Base-by-base conservation (phyloP, 371 early-diverging fungal species). In the Syncephalastrum sp. region DNA sequence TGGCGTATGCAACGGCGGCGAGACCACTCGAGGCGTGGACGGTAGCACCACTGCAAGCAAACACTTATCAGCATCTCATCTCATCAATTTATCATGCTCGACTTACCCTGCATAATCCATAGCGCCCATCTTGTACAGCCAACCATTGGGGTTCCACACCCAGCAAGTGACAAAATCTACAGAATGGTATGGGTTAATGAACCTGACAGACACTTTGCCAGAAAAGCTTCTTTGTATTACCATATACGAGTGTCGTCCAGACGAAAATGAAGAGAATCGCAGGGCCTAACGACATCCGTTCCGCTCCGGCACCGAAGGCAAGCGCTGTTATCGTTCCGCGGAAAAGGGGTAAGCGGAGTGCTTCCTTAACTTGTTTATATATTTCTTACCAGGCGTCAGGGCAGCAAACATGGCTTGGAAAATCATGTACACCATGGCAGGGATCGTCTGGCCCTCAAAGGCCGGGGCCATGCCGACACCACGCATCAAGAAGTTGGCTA, bases 21-120 rank as follows among this genome's bases (percentile, higher is more conserved):
- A 89, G 80, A 42, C 94, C 94, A 21, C 90, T 89, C 16, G 91
- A 82, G 19, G 88, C 84, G 65, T 94, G 91, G n/a, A 92, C 93
- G 25, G 92, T 88, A 21, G 88, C 87, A 15, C 94, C 94, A 47
- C 93, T 64, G 33, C 10, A 23, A 24, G 17, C 5, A 48, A 15
- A n/a, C 21, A 16, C 6, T 12, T 41, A 52, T 15, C 17, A 33
- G 14, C 38, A 33, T 33, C 38, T 25, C 15, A 27, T 42, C 14
- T 54, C 45, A 19, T 43, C 13, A 25, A 8, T 33, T 38, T 42
- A 54, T 42, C 17, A 43, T 33, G 23, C 29, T 43, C 38, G 38
- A 33, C 24, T 38, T 59, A 64, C 64, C 69, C 94, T 45, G 94
- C 94, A 77, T 83, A 94, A 68, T 94, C 93, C 62, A 89, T 69